Conservation (phyloP, 495 filamentous ascomycete genomes). For the Penicillium nucicola region DNA sequence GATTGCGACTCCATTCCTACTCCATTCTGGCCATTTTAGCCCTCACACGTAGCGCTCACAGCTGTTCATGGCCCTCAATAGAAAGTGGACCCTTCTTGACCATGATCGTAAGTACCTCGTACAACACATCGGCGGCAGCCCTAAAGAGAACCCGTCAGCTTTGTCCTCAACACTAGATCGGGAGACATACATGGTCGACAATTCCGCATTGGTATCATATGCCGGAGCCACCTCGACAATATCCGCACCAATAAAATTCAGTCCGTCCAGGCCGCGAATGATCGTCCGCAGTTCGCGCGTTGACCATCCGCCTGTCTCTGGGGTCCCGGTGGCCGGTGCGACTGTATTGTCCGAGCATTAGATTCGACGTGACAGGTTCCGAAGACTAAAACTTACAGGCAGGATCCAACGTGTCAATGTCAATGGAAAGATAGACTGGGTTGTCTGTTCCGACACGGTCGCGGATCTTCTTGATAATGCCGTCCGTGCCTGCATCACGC, state of each 20-base stretch:
- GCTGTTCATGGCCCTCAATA: conserved; percentile 18
- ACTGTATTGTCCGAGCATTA: conserved; percentile 33
- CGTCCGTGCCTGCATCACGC: conserved; percentile 37
- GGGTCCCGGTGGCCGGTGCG: conserved; percentile 80
- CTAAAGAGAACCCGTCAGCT: conserved; percentile 12
- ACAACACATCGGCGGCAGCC: conserved; percentile 65
- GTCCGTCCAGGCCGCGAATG: conserved; percentile 66
- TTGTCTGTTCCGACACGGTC: conserved; percentile 68
- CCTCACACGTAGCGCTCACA: not conserved
- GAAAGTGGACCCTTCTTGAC: conserved; percentile 57
- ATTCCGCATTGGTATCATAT: conserved; percentile 68
- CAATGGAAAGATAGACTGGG: conserved; percentile 79
- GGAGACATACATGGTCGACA: conserved; percentile 51
- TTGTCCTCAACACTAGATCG: not conserved
- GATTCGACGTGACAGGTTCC: no score
- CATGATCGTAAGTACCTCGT: conserved; percentile 64
- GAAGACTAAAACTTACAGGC: conserved; percentile 53
- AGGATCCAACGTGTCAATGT: conserved; percentile 86
- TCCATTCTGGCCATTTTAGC: no score
- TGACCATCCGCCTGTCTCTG: conserved; percentile 85
- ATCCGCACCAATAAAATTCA: conserved; percentile 77
- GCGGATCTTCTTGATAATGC: conserved; percentile 72
- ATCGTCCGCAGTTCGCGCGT: conserved; percentile 75
- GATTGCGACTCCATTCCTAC: no score
- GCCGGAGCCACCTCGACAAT: conserved; percentile 73